Conservation (phyloP, 1,284 basidiomycete genomes). For the Ustilago nuda region DNA sequence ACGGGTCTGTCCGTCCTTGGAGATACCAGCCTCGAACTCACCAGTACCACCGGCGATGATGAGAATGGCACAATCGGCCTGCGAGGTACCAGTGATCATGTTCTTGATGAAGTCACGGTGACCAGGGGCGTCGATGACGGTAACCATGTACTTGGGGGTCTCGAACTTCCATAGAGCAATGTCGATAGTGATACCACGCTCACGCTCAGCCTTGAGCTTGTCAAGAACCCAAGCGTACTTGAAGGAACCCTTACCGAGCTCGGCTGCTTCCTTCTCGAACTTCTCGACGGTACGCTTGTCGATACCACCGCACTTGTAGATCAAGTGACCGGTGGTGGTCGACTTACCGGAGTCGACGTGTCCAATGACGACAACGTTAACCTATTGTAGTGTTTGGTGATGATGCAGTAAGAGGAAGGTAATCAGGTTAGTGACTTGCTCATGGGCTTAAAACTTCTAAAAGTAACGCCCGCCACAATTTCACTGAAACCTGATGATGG, state of each 20-base stretch:
- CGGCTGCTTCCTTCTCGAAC: slow-evolving; percentile 99
- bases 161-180: slow-evolving; percentile 77
- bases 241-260: slow-evolving; percentile 99
- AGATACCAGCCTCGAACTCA: slow-evolving; percentile 99
- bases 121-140: slow-evolving; percentile 97
- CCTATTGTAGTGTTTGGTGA: slow-evolving; percentile 39
- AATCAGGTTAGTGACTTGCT: slow-evolving; percentile 15
- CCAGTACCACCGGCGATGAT: slow-evolving; percentile 99
- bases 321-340: slow-evolving; percentile 99
- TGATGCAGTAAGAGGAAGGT: slow-evolving; percentile 1
- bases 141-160: slow-evolving; percentile 71
- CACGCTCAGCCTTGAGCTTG: slow-evolving; percentile 98
- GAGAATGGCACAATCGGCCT: slow-evolving; percentile 99
- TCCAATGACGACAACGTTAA: slow-evolving; percentile 70
- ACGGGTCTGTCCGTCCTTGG: slow-evolving; percentile 99
- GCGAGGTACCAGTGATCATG: slow-evolving; percentile 84
- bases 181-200: slow-evolving; percentile 99
- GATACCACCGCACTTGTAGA: slow-evolving; percentile 99
- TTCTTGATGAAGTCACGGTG: slow-evolving; percentile 99
- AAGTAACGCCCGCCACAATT: neutral
- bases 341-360: slow-evolving; percentile 79
- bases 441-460: neutral
- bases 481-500: neutral
- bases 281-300: slow-evolving; percentile 99
- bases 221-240: slow-evolving; percentile 98